These are phyloP conservation scores for Haematococcus lacustris DNA, from an alignment of 139 green algal species.

Conservation along the genomic window DNA sequence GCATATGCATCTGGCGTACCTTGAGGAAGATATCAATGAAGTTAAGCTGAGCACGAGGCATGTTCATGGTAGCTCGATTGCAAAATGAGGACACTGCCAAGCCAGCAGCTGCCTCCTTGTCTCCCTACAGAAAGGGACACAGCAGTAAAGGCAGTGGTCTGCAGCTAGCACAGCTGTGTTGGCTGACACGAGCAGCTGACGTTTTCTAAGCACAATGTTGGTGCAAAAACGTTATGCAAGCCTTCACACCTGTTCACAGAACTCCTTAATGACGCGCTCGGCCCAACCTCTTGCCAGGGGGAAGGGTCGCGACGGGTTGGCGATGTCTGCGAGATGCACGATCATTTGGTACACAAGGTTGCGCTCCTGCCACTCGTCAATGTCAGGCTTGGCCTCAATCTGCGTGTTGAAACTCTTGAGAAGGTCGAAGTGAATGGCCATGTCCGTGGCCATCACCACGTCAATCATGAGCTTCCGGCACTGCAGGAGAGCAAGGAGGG, in stretches of 20 bases:
- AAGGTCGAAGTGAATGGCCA: conserved; percentile 60
- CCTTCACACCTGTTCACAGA: conserved; percentile 51
- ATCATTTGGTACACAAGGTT: conserved; percentile 50
- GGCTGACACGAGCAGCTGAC: too few relatives aligned
- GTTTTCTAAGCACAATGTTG: too few relatives aligned
- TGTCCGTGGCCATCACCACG: conserved; percentile 57
- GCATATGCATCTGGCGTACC: conserved; percentile 9
- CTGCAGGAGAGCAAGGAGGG: conserved; percentile 18
- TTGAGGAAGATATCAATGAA: conserved; percentile 52
- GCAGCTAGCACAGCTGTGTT: background rate
- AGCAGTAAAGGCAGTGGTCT: background rate
- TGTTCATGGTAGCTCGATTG: conserved; percentile 48
- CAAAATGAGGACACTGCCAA: conserved; percentile 62
- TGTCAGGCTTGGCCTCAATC: conserved; percentile 27
- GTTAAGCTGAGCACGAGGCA: conserved; percentile 59
- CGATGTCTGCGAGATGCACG: conserved; percentile 56
- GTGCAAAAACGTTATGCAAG: too few relatives aligned
- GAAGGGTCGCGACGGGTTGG: conserved; percentile 52
- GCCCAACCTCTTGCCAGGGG: conserved; percentile 41
- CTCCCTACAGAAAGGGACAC: conserved; percentile 37
- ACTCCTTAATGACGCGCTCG: conserved; percentile 55
- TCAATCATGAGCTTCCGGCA: conserved; percentile 50
- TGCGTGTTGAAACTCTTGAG: conserved; percentile 39
- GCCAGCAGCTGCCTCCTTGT: conserved; percentile 48
- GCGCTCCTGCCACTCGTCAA: conserved; percentile 37